phyloP scores from a whole-genome alignment of 768 basidiomycete genomes.

The Boletus reticulatus region DNA sequence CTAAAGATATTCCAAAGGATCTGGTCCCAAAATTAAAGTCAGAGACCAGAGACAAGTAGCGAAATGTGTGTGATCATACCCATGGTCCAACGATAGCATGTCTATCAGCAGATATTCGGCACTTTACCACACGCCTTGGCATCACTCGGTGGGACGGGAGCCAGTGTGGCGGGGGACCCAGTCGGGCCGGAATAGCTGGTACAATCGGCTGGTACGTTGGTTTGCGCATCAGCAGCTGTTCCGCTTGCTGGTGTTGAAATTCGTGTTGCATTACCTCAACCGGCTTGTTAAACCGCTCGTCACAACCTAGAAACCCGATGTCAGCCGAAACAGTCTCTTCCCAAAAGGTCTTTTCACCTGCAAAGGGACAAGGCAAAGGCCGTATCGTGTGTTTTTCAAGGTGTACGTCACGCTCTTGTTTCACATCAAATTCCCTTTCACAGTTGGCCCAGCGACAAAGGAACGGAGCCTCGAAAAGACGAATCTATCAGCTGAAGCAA shows the following conservation, averaged over 20 bases:
- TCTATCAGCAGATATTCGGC: constrained; percentile 47
- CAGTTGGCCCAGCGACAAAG: constrained; percentile 60
- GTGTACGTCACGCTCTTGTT: constrained; percentile 44
- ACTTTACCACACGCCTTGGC: constrained; percentile 41
- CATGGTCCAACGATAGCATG: constrained; percentile 52
- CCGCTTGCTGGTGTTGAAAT: constrained; percentile 34
- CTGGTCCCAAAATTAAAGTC: constrained; percentile 26
- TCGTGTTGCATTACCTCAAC: constrained; percentile 51
- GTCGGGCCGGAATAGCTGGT: constrained; percentile 31
- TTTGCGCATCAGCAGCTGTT: constrained; percentile 18
- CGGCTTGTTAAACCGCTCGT: constrained; percentile 44
- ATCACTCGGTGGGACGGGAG: constrained; percentile 54
- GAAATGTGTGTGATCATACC: constrained; percentile 38
- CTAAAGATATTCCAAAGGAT: constrained; percentile 45
- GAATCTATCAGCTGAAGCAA: constrained; percentile 5
- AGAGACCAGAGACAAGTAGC: not conserved
- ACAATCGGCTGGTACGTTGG: constrained; percentile 33
- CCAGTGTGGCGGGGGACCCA: constrained; percentile 38
- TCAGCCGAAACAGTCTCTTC: constrained; percentile 1
- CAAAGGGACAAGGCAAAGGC: constrained; percentile 30
- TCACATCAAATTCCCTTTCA: constrained; percentile 38
- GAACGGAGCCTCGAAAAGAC: constrained; percentile 33
- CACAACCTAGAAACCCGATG: constrained; percentile 45
- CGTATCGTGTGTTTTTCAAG: constrained; percentile 45
- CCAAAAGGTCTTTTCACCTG: constrained; percentile 39